phyloP scores from a whole-genome alignment of 805 yeast genomes.

The Ogataea thermomethanolica region DNA sequence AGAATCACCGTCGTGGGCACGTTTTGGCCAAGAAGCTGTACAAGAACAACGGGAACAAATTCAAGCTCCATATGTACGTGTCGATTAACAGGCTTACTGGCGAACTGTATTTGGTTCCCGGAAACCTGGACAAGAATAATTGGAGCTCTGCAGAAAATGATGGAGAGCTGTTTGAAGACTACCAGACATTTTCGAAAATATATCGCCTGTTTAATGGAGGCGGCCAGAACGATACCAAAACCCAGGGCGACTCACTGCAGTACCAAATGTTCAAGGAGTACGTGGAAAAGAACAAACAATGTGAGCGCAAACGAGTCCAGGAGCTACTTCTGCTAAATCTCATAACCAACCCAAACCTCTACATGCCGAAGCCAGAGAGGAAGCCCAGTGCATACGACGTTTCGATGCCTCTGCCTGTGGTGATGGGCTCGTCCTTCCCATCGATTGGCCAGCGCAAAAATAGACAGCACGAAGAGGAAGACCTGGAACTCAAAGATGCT shows the following conservation, averaged over 20 bases:
- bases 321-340: conserved; percentile 26
- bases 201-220: conserved; percentile 20
- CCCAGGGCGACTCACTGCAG: conserved; percentile 2
- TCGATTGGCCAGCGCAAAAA: conserved; percentile 14
- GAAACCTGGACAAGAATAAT: conserved; percentile 32
- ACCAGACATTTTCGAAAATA: conserved; percentile 24
- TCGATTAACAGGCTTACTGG: conserved; percentile 34
- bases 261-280: conserved; percentile 12
- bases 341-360: conserved; percentile 26
- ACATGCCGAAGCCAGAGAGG: conserved; percentile 5
- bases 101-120: conserved; percentile 31
- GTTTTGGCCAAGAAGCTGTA: conserved; percentile 28
- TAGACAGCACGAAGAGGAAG: conserved; percentile 14
- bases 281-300: conserved; percentile 12
- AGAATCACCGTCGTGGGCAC: conserved; percentile 24
- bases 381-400: conserved; percentile 12
- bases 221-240: not conserved
- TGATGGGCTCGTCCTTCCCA: not conserved
- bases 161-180: conserved; percentile 32
- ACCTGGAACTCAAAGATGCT: conserved; percentile 18
- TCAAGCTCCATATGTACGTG: conserved; percentile 26
- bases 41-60: conserved; percentile 20
- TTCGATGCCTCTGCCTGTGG: conserved; percentile 11
- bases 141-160: conserved; percentile 35
- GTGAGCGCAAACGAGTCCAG: conserved; percentile 19